A percentile compares a stretch with the other conserved stretches of the same genome.
phyloP scores from a whole-genome alignment of 352 stramenopile genomes.

The Globisporangium irregulare region DNA sequence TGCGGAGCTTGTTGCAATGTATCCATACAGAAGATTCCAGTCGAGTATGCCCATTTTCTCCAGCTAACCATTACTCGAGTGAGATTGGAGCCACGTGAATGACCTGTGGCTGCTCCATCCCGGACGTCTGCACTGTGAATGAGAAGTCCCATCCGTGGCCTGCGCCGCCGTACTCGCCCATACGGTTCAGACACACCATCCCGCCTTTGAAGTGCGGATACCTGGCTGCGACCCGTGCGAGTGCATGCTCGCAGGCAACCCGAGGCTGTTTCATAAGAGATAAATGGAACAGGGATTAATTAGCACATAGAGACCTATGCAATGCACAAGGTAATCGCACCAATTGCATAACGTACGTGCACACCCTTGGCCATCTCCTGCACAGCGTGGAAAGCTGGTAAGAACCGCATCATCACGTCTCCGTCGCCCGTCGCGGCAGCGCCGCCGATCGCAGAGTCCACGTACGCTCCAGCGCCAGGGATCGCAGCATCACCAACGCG shows the following conservation, averaged over 20 bases:
- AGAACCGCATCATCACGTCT: conserved; percentile 92
- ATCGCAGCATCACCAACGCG: conserved; percentile 86
- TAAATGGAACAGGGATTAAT: neutral
- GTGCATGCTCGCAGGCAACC: conserved; percentile 50
- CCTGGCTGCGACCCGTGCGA: conserved; percentile 46
- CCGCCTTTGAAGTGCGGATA: conserved; percentile 70
- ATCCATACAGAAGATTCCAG: neutral
- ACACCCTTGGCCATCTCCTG: conserved; percentile 74
- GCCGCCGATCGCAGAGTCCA: conserved; percentile 76
- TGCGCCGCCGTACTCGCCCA: conserved; percentile 71
- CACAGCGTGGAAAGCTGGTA: conserved; percentile 81
- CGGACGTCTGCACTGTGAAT: conserved; percentile 59
- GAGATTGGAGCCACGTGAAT: conserved; percentile 46
- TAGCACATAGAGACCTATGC: neutral
- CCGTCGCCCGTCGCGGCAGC: conserved; percentile 87
- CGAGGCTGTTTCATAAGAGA: conserved; percentile 37
- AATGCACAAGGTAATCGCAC: neutral
- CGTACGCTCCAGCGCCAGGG: conserved; percentile 82
- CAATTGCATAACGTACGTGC: conserved; percentile 43
- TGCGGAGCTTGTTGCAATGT: neutral
- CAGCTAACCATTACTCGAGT: conserved; percentile 16
- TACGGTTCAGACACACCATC: conserved; percentile 75
- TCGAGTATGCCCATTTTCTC: neutral
- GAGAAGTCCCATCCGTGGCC: conserved; percentile 75
- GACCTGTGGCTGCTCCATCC: conserved; percentile 50